Evolutionary conservation across 225 moss, liverwort and hornwort genomes (phyloP).

Genomic region (Bryum argenteum): DNA sequence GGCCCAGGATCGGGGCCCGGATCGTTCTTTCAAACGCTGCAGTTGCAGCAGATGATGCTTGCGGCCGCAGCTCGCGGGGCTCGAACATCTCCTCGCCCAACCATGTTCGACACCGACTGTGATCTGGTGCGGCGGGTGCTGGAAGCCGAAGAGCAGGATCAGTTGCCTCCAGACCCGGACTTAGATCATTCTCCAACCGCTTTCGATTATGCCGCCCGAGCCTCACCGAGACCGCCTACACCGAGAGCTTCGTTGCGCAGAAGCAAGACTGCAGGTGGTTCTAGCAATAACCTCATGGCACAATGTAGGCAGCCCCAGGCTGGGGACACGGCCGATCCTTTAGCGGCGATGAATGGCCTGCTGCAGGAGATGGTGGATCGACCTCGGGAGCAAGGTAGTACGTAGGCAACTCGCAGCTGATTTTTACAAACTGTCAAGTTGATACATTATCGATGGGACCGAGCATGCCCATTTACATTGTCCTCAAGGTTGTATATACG

Average conservation of each 20-base stretch:
- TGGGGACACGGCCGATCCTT: neutral
- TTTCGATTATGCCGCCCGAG: conserved; percentile 21
- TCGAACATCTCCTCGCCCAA: neutral
- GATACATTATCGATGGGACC: too few relatives aligned
- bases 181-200: conserved; percentile 10
- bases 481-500: too few relatives aligned
- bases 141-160: conserved; percentile 43
- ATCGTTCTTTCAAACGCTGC: conserved; percentile 26
- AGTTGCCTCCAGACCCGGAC: neutral
- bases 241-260: conserved; percentile 10
- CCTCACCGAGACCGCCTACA: neutral
- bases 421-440: neutral
- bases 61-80: conserved; percentile 5
- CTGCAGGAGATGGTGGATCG: conserved; percentile 25
- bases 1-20: neutral
- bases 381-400: neutral
- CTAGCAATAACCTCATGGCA: conserved; percentile 24
- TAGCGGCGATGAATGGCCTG: conserved; percentile 15
- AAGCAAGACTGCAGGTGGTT: conserved; percentile 12
- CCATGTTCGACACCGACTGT: conserved; percentile 6
- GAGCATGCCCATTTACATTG: too few relatives aligned
- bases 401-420: conserved; percentile 6
- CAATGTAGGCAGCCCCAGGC: neutral
- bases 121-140: conserved; percentile 47
- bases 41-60: conserved; percentile 30